Conservation (phyloP, 106 monocot genomes). For the Dendrobium huoshanense region DNA sequence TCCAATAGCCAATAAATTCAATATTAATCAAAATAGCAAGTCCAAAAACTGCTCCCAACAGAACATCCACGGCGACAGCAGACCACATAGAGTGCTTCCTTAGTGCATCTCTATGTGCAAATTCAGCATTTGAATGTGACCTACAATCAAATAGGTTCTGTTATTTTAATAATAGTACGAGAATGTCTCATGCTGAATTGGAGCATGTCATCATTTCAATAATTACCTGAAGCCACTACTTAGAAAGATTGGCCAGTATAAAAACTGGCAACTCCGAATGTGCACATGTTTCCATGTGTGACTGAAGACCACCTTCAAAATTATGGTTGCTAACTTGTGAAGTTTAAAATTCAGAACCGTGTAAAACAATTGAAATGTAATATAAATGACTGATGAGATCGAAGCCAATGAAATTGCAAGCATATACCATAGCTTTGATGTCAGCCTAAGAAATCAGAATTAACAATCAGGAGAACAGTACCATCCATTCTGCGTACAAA, state of each 20-base stretch:
- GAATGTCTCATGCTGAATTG: not conserved
- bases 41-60: constrained; percentile 59
- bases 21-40: constrained; percentile 29
- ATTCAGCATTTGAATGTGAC: constrained; percentile 55
- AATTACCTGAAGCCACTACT: constrained; percentile 52
- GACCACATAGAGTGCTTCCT: constrained; percentile 71
- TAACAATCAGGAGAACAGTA: not conserved
- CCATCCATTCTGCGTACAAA: not conserved
- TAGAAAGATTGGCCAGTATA: constrained; percentile 83
- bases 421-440: constrained; percentile 25
- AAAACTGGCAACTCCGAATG: constrained; percentile 60
- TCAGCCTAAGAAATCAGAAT: constrained; percentile 30
- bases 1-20: constrained; percentile 30
- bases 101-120: constrained; percentile 46
- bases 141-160: constrained; percentile 28
- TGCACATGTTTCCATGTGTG: constrained; percentile 56
- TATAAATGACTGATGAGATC: constrained; percentile 38
- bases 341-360: constrained; percentile 19
- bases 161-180: not conserved
- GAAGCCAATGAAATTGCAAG: constrained; percentile 51
- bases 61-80: constrained; percentile 48
- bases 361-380: constrained; percentile 46
- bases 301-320: constrained; percentile 39
- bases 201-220: not conserved
- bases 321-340: constrained; percentile 9